Evolutionary conservation across 208 protist genomes (phyloP).

Genomic region (Trypanosoma platydactyli): DNA sequence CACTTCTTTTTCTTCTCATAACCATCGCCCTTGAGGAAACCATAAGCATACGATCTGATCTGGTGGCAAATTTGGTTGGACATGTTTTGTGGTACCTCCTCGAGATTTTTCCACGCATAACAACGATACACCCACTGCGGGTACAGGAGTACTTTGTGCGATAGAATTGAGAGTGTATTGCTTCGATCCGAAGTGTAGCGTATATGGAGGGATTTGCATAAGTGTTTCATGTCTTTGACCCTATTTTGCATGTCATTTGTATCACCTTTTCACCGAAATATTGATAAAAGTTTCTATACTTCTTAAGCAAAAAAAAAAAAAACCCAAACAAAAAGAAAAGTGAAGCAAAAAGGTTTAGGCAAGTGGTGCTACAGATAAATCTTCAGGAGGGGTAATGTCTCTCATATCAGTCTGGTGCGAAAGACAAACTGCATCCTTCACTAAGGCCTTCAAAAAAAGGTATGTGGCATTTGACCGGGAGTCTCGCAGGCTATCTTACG

Average conservation of each 20-base stretch:
- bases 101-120: constrained; percentile 88
- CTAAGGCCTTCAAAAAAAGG: constrained; percentile 26
- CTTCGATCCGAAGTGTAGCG: no score
- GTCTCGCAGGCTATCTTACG: constrained; percentile 25
- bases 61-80: constrained; percentile 57
- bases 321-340: neutral
- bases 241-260: neutral
- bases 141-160: constrained; percentile 40
- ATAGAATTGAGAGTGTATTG: neutral
- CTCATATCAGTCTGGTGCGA: constrained; percentile 19
- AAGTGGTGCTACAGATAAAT: neutral
- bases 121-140: constrained; percentile 53
- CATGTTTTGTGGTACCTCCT: constrained; percentile 82
- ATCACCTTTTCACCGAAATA: neutral
- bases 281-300: neutral
- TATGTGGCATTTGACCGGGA: constrained; percentile 27
- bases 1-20: constrained; percentile 54
- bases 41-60: constrained; percentile 31
- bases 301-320: constrained; percentile 10
- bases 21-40: constrained; percentile 28
- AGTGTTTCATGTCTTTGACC: neutral
- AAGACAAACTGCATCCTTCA: constrained; percentile 23
- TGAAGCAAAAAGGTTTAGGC: neutral
- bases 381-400: neutral
- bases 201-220: neutral